These are phyloP conservation scores for Mytilinidion resinicola DNA, from an alignment of 495 filamentous ascomycete genomes.

Conservation along the genomic window DNA sequence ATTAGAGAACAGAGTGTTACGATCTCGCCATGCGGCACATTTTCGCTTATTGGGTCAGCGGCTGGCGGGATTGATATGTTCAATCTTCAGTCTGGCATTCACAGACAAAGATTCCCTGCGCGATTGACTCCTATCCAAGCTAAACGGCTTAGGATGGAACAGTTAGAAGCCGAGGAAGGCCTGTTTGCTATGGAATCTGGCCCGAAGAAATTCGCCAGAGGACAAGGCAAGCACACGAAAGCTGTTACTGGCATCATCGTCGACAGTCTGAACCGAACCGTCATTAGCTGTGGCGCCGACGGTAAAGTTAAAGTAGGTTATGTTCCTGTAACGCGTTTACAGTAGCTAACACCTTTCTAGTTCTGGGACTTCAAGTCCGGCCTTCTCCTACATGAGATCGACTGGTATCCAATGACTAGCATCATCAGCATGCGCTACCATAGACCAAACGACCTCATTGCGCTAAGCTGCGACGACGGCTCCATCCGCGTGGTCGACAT, in stretches of 20 bases:
- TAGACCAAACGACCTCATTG: slow-evolving; percentile 74
- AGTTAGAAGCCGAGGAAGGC: slow-evolving; percentile 39
- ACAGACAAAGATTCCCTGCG: slow-evolving; percentile 78
- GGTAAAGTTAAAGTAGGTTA: slow-evolving; percentile 68
- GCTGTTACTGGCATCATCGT: slow-evolving; percentile 80
- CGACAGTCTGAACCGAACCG: slow-evolving; percentile 72
- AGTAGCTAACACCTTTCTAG: slow-evolving; percentile 20
- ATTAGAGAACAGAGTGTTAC: slow-evolving; percentile 56
- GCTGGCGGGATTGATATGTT: slow-evolving; percentile 83
- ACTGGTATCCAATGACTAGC: slow-evolving; percentile 76
- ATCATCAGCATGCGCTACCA: slow-evolving; percentile 74
- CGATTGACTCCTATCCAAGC: slow-evolving; percentile 58
- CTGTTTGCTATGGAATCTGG: slow-evolving; percentile 1
- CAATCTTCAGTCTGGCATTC: slow-evolving; percentile 88
- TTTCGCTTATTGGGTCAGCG: slow-evolving; percentile 82
- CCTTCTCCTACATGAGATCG: slow-evolving; percentile 67
- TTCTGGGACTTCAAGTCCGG: slow-evolving; percentile 93
- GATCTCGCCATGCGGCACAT: slow-evolving; percentile 86
- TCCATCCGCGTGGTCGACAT: slow-evolving; percentile 85
- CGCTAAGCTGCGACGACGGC: slow-evolving; percentile 81
- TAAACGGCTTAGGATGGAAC: slow-evolving; percentile 53
- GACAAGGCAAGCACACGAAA: slow-evolving; percentile 62
- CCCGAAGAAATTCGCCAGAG: slow-evolving; percentile 35
- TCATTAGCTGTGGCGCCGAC: slow-evolving; percentile 82
- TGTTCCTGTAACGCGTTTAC: too few relatives aligned